Base-by-base conservation (phyloP, 805 yeast genomes). In the Ogataea siamensis region DNA sequence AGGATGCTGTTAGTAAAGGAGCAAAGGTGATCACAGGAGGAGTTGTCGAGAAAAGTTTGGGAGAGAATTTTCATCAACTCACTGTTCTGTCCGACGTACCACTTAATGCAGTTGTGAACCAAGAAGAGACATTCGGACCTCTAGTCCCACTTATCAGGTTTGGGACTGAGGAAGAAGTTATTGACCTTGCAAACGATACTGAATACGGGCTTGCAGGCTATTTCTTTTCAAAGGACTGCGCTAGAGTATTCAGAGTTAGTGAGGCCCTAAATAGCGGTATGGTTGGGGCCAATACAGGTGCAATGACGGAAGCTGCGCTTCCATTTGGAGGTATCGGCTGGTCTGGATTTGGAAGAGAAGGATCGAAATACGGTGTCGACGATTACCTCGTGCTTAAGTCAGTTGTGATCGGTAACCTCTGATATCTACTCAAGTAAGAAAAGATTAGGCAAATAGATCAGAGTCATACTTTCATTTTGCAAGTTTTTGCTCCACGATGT, bases 111-210 rank as follows among this genome's bases (percentile, higher is more conserved):
- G 46, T 58, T 28, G 74, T 84, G 22, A 68, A 73, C 49, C 48
- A 59, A n/a, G 88, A 83, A 50, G 94, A 85, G 58, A 83, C 89
- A 2, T 85, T 85, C 58, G 94, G 93, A 2, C 94, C 94, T 2
- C 67, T 85, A 12, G 85, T 85, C 13, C 85, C 87, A 2, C 60
- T 86, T 35, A 73, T 82, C 55, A 74, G 73, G 53, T 85, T 85
- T 55, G 57, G 60, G 27, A 58, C 78, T n/a, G 83, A 76, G 32
- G 81, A 78, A 30, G 85, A 82, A 55, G 89, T 76, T 4, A 34
- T 84, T 7, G 58, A 54, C 36, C 53, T 68, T 40, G 89, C 93
- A 16, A 86, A 86, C 61, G 69, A 69, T 45, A 74, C 80, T 7
- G 78, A 74, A 9, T 85, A 77, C 28, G 95, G 94, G 13, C 71